Percentiles rank a stretch among this genome's conserved stretches.
Conservation (phyloP, 495 filamentous ascomycete genomes). For the Copromyces sp. region DNA sequence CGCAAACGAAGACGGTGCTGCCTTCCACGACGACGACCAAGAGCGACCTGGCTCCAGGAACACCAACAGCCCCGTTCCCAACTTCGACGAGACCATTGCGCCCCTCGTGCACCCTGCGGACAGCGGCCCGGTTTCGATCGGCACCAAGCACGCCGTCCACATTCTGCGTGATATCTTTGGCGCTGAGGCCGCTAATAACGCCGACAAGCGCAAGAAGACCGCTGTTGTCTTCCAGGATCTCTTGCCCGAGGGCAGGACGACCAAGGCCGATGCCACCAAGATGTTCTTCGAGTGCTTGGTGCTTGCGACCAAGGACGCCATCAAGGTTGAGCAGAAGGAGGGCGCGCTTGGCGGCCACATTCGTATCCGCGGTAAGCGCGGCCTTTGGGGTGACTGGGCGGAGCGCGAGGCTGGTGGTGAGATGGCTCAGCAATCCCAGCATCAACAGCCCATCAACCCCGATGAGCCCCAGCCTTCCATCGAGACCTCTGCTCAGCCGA, state of each 20-base stretch:
- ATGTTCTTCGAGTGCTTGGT: constrained; percentile 99
- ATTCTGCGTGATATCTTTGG: constrained; percentile 84
- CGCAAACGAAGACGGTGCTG: constrained; percentile 41
- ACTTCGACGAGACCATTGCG: constrained; percentile 66
- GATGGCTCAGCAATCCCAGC: constrained; percentile 31
- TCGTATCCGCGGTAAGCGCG: constrained; percentile 74
- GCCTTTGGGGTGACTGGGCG: constrained; percentile 92
- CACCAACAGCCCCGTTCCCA: constrained; percentile 32
- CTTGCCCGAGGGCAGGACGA: constrained; percentile 67
- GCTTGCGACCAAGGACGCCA: constrained; percentile 92
- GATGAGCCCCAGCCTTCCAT: constrained; percentile 21
- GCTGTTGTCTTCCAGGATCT: constrained; percentile 85
- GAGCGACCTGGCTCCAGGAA: constrained; percentile 28
- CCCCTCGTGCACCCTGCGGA: constrained; percentile 69
- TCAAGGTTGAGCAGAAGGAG: constrained; percentile 88
- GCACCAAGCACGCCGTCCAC: constrained; percentile 92
- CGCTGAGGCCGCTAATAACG: constrained; percentile 44
- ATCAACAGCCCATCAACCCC: constrained; percentile 13
- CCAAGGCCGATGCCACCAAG: constrained; percentile 83
- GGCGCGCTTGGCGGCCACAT: constrained; percentile 65
- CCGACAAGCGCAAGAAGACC: constrained; percentile 61
- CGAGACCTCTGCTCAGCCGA: constrained; percentile 16
- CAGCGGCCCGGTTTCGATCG: constrained; percentile 71
- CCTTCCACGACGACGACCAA: constrained; percentile 39
- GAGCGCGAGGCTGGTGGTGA: constrained; percentile 66